Evolutionary conservation across 2,329 filamentous ascomycete species (phyloP), one percentile per base, ranked within the genome.

Genomic region (Fusarium coicis): DNA sequence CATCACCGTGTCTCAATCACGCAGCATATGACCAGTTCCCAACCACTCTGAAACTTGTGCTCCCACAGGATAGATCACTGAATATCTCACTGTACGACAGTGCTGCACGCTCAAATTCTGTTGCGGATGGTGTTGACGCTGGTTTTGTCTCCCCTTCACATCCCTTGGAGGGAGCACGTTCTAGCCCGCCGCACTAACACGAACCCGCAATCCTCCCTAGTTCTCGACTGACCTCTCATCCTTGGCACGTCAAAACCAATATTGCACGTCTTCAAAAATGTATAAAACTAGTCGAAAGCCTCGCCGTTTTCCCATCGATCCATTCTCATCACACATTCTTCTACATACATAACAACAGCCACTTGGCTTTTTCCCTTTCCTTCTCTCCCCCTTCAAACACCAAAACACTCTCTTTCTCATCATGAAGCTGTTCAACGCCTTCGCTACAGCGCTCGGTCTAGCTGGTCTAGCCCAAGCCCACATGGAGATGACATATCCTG

Each of bases 401-500:
- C 28, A 12, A 19, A 19, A 23, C 23, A 23, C 23, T 58, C 53
- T 60, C 28, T 19, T 49, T 50, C 10, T 50, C 56, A 67, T 9
- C 1, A 73, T 73, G 70, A 73, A 74, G 19, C 39, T 68, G 32
- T 52, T 71, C 46, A 46, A 46, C 34, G 32, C 56, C 30, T 47
- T 85, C 71, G 79, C 81, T 71, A 78, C 81, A 71, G 73, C 84
- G 72, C 66, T 87, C 68, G 81, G 84, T 74, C 73, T 84, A 66
- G 77, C 80, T 56, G 81, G 84, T 68, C 79, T 85, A 60, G 83
- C 82, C 66, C 80, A 84, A 54, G 87, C 85, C 61, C 87, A 90
- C 79, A 89, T 90, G 85, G 84, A 87, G 77, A 87, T 89, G 84
- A 81, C 77, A 43, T 81, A 81, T 65, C 88, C 88, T 18, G 72